A percentile compares a stretch with the other conserved stretches of the same genome.
Conservation (phyloP, 176 grass and related monocot species). For the Bothriochloa decipiens region DNA sequence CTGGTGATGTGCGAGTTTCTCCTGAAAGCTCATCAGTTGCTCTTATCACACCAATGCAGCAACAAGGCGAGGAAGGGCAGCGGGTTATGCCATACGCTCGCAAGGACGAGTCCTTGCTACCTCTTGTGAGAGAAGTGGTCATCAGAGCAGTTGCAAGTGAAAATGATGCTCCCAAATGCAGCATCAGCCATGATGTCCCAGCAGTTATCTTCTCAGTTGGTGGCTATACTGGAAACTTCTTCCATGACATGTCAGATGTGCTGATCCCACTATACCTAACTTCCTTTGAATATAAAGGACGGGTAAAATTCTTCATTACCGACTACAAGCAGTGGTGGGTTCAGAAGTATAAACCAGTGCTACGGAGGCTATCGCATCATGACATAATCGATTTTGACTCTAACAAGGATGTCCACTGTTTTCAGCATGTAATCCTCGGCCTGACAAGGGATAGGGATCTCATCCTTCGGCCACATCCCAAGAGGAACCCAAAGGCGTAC, state of each 20-base stretch:
- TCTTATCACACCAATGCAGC: slow-evolving; percentile 23
- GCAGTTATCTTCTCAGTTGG: slow-evolving; percentile 71
- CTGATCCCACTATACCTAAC: slow-evolving; percentile 63
- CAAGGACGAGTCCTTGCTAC: slow-evolving; percentile 46
- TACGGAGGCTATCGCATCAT: slow-evolving; percentile 48
- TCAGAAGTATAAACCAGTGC: slow-evolving; percentile 58
- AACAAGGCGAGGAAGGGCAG: slow-evolving; percentile 13
- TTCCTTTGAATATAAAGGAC: slow-evolving; percentile 54
- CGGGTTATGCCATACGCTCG: slow-evolving; percentile 59
- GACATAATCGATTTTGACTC: slow-evolving; percentile 57
- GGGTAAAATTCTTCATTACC: slow-evolving; percentile 55
- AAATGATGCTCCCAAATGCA: slow-evolving; percentile 46
- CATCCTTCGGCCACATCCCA: slow-evolving; percentile 51
- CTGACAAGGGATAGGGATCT: slow-evolving; percentile 65
- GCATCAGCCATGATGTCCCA: slow-evolving; percentile 45
- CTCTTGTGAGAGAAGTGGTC: slow-evolving; percentile 58
- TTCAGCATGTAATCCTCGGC: slow-evolving; percentile 50
- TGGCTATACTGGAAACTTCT: slow-evolving; percentile 72
- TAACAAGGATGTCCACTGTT: slow-evolving; percentile 61
- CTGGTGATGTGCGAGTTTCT: slow-evolving; percentile 51
- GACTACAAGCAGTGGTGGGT: slow-evolving; percentile 70
- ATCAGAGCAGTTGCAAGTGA: slow-evolving; percentile 45
- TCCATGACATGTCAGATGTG: slow-evolving; percentile 73
- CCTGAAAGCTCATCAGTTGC: slow-evolving; percentile 51
- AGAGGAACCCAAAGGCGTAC: slow-evolving; percentile 52